Percentiles rank a stretch among this genome's conserved stretches.
Evolutionary conservation across 768 basidiomycete species (phyloP).

Genomic region (Nidularia pulvinata): DNA sequence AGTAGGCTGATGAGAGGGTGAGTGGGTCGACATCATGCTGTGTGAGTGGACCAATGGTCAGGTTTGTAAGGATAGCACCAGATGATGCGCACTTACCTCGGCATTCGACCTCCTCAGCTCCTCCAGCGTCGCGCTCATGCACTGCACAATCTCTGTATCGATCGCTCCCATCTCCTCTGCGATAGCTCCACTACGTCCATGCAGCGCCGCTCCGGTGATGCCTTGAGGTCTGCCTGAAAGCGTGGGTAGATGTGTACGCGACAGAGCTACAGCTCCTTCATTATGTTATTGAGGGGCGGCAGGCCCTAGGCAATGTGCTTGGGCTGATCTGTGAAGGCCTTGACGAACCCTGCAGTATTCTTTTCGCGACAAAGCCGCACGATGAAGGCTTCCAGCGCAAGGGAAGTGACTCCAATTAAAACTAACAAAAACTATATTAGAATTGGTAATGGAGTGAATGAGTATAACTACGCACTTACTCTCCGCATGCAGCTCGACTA

Average conservation of each 20-base stretch:
- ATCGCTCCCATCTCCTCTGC: slow-evolving; percentile 90
- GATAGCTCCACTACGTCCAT: slow-evolving; percentile 95
- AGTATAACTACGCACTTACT: slow-evolving; percentile 38
- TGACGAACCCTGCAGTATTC: slow-evolving; percentile 90
- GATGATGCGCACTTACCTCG: slow-evolving; percentile 31
- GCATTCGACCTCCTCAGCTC: slow-evolving; percentile 91
- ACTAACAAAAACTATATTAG: not conserved
- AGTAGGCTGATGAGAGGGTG: slow-evolving; percentile 91
- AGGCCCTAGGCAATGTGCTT: slow-evolving; percentile 93
- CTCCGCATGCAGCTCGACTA: slow-evolving; percentile 91
- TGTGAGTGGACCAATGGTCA: not conserved
- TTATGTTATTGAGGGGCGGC: slow-evolving; percentile 88
- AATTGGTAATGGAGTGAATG: not conserved
- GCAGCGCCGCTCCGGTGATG: slow-evolving; percentile 76
- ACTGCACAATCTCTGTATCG: slow-evolving; percentile 89
- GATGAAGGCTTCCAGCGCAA: slow-evolving; percentile 91
- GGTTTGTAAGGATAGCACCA: not conserved
- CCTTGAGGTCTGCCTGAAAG: slow-evolving; percentile 89
- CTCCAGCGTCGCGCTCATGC: slow-evolving; percentile 87
- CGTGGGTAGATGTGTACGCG: slow-evolving; percentile 95
- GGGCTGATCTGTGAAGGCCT: slow-evolving; percentile 97
- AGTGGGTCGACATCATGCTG: slow-evolving; percentile 95
- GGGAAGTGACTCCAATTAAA: slow-evolving; percentile 70
- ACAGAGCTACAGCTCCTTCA: slow-evolving; percentile 90
- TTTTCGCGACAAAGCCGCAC: slow-evolving; percentile 88